Base-by-base conservation (phyloP, 176 grass and related monocot species). In the Lolium multiflorum region DNA sequence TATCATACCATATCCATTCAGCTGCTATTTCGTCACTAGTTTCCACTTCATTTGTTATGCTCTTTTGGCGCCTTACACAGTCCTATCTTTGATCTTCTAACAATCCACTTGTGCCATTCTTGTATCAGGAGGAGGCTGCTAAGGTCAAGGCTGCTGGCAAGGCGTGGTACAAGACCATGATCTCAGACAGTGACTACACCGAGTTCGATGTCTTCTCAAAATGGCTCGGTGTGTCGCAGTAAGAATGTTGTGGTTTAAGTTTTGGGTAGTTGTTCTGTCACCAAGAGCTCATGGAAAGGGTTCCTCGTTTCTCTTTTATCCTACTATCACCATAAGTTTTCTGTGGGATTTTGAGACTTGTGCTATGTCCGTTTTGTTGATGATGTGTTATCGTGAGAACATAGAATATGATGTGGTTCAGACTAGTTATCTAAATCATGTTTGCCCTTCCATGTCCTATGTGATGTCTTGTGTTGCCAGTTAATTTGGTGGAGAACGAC, bases 91-190 rank as follows among this genome's bases (percentile, higher is more conserved):
- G 17, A n/a, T 82, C 16, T 80, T 5, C 41, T 72, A 7, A 72
- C 41, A 72, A 22, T 72, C 20, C 22, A 47, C 41, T 5, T 47
- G 4, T 72, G 20, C 18, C 8, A 10, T n/a, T n/a, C 2, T 66
- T 72, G 13, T 37, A 73, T 17, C 38, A 89, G 89, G 85, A 92
- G 78, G 78, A 89, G 55, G 88, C 84, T 70, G 16, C 78, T 69
- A 86, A 90, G 62, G 51, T 95, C 69, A 90, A 92, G 83, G 87
- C 89, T 64, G 87, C 95, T n/a, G 91, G 95, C 20, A 91, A 94
- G 89, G 87, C 73, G 0, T 95, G 91, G 95, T 98, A 95, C 77
- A 91, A 93, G 74, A 95, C 95, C 0, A 98, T 98, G 95, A 76
- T 95, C 44, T 98, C 93, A 0, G 91, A 98, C 68, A 83, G 76